Evolutionary conservation across 116 monocot species (phyloP).

Genomic region (Dioscorea cayenensis): DNA sequence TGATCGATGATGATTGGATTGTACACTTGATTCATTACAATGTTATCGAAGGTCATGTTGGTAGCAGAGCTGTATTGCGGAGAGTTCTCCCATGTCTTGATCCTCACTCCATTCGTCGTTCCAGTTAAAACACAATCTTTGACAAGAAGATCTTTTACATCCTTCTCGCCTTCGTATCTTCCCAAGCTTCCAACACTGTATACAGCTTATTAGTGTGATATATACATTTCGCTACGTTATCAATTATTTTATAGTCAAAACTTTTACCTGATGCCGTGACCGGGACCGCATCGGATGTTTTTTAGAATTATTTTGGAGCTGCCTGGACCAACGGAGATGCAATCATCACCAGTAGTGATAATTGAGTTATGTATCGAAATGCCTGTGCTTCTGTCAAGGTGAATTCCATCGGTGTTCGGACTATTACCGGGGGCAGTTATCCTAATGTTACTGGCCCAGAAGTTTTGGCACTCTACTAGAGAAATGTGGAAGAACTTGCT

Average conservation of each 20-base stretch:
- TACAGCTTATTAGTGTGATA: too few relatives aligned
- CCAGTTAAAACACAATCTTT: conserved; percentile 36
- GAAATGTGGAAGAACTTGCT: conserved; percentile 87
- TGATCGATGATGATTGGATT: conserved; percentile 90
- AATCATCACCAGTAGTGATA: conserved; percentile 84
- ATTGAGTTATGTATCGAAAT: conserved; percentile 35
- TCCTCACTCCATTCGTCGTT: conserved; percentile 59
- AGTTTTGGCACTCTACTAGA: conserved; percentile 32
- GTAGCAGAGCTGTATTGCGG: conserved; percentile 16
- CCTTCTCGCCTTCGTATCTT: conserved; percentile 43
- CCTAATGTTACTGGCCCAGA: conserved; percentile 28
- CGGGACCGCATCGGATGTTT: conserved; percentile 66
- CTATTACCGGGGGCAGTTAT: conserved; percentile 58
- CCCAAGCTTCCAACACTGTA: conserved; percentile 69
- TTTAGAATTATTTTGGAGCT: conserved; percentile 33
- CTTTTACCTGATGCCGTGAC: conserved; percentile 77
- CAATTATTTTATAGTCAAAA: background rate
- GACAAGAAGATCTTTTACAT: conserved; percentile 43
- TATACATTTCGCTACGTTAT: too few relatives aligned
- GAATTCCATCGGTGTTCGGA: conserved; percentile 90
- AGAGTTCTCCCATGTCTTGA: conserved; percentile 72
- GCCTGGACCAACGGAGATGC: conserved; percentile 78
- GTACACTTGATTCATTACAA: conserved; percentile 55
- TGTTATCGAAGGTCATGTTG: conserved; percentile 71
- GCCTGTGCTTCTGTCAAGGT: conserved; percentile 46